Conservation (phyloP, 2,329 filamentous ascomycete genomes). For the Neofusicoccum parvum region DNA sequence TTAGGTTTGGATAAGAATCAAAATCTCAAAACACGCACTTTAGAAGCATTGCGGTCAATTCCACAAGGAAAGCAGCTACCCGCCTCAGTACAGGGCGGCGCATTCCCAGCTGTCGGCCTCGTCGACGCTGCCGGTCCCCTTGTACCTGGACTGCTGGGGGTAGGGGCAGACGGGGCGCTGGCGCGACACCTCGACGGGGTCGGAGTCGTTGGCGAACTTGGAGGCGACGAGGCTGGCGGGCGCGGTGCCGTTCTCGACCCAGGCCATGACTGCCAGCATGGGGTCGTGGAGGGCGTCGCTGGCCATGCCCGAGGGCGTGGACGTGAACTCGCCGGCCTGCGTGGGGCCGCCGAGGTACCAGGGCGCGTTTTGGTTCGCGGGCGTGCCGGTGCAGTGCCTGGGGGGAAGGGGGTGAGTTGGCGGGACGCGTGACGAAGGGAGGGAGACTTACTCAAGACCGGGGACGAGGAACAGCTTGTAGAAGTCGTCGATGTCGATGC, state of each 20-base stretch:
- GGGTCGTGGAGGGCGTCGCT: slow-evolving; percentile 36
- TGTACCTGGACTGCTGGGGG: slow-evolving; percentile 33
- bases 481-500: slow-evolving; percentile 42
- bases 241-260: slow-evolving; percentile 41
- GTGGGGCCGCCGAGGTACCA: slow-evolving; percentile 49
- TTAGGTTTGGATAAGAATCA: too few species aligned
- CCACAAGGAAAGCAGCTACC: too few species aligned
- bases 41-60: too few species aligned
- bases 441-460: slow-evolving; percentile 35
- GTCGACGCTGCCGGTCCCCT: slow-evolving; percentile 24
- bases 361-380: slow-evolving; percentile 39
- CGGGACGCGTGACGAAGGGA: too few species aligned
- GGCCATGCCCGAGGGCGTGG: neutral
- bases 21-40: too few species aligned
- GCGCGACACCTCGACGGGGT: slow-evolving; percentile 31
- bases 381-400: slow-evolving; percentile 42
- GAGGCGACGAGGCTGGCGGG: slow-evolving; percentile 40
- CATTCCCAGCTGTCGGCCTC: too few species aligned
- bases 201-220: slow-evolving; percentile 34
- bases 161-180: slow-evolving; percentile 39
- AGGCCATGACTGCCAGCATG: slow-evolving; percentile 39
- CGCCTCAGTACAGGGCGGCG: too few species aligned
- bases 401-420: too few species aligned
- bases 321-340: slow-evolving; percentile 29
- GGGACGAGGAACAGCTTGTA: slow-evolving; percentile 49